Conservation (phyloP, 2,329 filamentous ascomycete genomes). For the Neofusicoccum laricinum region DNA sequence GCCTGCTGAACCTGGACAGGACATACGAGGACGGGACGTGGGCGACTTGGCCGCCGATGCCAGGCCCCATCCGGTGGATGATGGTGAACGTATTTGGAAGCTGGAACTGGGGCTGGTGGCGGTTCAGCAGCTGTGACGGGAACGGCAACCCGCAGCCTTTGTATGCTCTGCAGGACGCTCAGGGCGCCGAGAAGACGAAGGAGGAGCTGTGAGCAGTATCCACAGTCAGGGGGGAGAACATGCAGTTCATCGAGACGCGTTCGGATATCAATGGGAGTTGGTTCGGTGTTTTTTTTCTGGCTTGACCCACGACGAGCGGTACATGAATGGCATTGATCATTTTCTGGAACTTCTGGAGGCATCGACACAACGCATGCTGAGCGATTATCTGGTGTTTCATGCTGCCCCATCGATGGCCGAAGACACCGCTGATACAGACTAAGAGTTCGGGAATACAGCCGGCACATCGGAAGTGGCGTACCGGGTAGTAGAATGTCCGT, state of each 20-base stretch:
- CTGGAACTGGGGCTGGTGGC: constrained; percentile 59
- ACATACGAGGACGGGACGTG: constrained; percentile 59
- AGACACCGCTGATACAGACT: background rate
- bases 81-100: constrained; percentile 58
- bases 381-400: constrained; percentile 13
- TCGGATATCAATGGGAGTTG: constrained; percentile 14
- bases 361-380: background rate
- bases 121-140: constrained; percentile 61
- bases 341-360: constrained; percentile 2
- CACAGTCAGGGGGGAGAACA: background rate
- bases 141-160: constrained; percentile 53
- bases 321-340: constrained; percentile 11
- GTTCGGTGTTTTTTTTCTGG: constrained; percentile 6
- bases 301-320: background rate
- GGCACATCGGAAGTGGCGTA: background rate
- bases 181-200: background rate
- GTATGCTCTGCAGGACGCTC: constrained; percentile 41
- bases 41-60: constrained; percentile 65
- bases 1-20: constrained; percentile 61
- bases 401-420: background rate
- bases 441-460: background rate
- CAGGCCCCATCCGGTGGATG: constrained; percentile 57
- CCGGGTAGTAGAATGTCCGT: background rate
- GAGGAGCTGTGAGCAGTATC: background rate
- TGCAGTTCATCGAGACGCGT: background rate